phyloP scores from a whole-genome alignment of 768 basidiomycete species.

The Lentinula detonsa region DNA sequence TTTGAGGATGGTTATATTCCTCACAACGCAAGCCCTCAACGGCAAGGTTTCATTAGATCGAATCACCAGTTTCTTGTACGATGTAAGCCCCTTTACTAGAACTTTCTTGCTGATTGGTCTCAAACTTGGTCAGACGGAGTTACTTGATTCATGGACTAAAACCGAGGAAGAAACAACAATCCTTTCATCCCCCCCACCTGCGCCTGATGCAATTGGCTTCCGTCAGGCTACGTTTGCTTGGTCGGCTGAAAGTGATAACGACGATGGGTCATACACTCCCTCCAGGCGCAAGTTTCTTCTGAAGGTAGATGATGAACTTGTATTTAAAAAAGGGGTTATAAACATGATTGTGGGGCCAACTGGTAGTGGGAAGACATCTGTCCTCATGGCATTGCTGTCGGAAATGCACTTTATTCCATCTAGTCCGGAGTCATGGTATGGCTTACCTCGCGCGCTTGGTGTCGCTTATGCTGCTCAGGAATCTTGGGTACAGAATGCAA shows the following conservation, averaged over 20 bases:
- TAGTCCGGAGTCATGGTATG: conserved; percentile 37
- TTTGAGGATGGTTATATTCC: neutral
- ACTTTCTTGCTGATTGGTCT: neutral
- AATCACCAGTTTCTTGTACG: neutral
- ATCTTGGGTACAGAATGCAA: conserved; percentile 59
- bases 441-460: conserved; percentile 44
- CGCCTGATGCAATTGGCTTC: conserved; percentile 1
- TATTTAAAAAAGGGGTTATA: conserved; percentile 32
- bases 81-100: neutral
- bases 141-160: neutral
- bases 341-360: conserved; percentile 39
- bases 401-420: conserved; percentile 40
- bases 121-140: neutral
- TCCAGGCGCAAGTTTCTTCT: conserved; percentile 31
- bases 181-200: neutral
- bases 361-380: conserved; percentile 33
- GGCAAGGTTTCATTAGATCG: conserved; percentile 3
- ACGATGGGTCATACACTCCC: neutral
- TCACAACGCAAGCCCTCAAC: neutral
- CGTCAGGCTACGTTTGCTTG: conserved; percentile 5
- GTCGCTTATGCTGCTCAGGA: conserved; percentile 60
- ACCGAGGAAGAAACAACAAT: neutral
- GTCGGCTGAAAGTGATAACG: neutral
- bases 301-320: conserved; percentile 31
- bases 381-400: conserved; percentile 21